Evolutionary conservation across 75 land plant species (phyloP).

Genomic region (Cupressus sempervirens): DNA sequence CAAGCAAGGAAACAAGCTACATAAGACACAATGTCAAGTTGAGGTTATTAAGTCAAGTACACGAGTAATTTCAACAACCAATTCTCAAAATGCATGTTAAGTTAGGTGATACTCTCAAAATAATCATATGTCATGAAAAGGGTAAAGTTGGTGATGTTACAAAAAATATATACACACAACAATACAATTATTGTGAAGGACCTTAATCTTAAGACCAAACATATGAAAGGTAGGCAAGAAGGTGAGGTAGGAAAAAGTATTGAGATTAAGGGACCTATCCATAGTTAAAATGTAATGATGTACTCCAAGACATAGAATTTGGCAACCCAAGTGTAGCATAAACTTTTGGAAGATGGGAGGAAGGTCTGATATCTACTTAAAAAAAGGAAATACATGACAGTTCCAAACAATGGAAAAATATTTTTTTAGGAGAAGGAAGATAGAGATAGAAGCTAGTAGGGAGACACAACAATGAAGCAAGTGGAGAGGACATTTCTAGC

Average conservation of each 20-base stretch:
- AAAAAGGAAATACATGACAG: too few relatives aligned
- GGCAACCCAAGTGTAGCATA: too few relatives aligned
- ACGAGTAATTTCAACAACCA: conserved; percentile 48
- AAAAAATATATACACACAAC: conserved; percentile 58
- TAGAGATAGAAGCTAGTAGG: too few relatives aligned
- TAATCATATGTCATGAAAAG: conserved; percentile 81
- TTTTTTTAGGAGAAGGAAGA: too few relatives aligned
- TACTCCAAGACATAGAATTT: too few relatives aligned
- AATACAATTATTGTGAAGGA: conserved; percentile 82
- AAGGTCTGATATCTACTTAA: too few relatives aligned
- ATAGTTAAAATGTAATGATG: too few relatives aligned
- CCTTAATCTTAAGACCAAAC: conserved; percentile 94
- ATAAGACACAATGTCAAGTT: conserved; percentile 24
- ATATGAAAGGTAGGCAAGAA: conserved; percentile 80
- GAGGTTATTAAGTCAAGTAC: conserved; percentile 39
- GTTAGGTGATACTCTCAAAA: conserved; percentile 89
- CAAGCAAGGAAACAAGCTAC: conserved; percentile 34
- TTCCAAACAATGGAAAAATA: too few relatives aligned
- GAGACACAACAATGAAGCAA: too few relatives aligned
- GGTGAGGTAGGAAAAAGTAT: conserved; percentile 89
- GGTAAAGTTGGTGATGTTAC: conserved; percentile 84
- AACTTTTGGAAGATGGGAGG: too few relatives aligned
- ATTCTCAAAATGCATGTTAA: conserved; percentile 90
- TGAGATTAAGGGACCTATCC: conserved; percentile 93
- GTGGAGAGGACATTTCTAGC: too few relatives aligned